Base-by-base conservation (phyloP, 345 rosid species). In the Gossypium mustelinum region DNA sequence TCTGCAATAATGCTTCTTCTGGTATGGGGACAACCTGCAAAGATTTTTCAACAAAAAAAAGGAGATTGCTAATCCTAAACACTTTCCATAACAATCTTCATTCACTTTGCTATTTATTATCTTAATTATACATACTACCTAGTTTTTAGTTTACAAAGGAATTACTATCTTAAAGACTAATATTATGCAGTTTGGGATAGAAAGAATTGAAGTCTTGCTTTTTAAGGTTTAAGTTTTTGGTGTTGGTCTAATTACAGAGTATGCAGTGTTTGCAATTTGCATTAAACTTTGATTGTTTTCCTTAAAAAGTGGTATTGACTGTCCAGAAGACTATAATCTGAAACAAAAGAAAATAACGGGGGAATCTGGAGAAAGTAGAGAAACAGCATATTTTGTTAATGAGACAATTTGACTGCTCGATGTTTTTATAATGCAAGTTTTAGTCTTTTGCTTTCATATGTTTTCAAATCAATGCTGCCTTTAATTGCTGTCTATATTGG, bases 21-120 rank as follows among this genome's bases (percentile, higher is more conserved):
- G 73, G 63, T 3, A 58, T 34, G 39, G 47, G 61, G 78, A 47
- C 79, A 78, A 64, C 13, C 75, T 79, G 61, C 80, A 74, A 78
- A 68, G 77, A 70, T 25, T 77, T 52, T 69, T 64, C 72, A 71
- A 61, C 77, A 58, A 50, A 75, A 14, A 41, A 34, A 34, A 11
- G 24, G 24, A 45, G 58, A 80, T 74, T 73, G 6, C 70, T 69
- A n/a, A 52, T 63, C 55, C 34, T 60, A 34, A 22, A 9, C 13
- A 18, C 16, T 12, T 22, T 47, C 3, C 16, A 43, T 44, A 29
- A 43, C n/a, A 66, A 43, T 3, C 5, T 1, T 64, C 27, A 3
- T 17, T 64, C 27, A 22, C 54, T 65, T 43, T 24, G 5, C 16
- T 8, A 14, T 68, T 63, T 17, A 9, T 5, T 34, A 34, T 34